These are phyloP conservation scores for Penicillium paradoxum DNA, from an alignment of 495 filamentous ascomycete genomes.

Conservation along the genomic window DNA sequence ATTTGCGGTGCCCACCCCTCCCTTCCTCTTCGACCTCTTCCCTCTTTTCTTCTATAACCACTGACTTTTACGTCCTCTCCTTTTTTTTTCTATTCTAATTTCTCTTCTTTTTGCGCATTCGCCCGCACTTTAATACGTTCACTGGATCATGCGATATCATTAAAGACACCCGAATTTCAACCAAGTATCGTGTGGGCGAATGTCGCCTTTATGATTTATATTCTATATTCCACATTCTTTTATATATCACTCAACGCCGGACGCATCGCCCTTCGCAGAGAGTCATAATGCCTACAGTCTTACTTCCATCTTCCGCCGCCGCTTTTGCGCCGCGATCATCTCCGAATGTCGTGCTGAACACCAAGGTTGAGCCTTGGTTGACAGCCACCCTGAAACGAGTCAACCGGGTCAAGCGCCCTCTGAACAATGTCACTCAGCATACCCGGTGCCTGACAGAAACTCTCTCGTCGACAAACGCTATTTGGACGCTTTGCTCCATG, in stretches of 20 bases:
- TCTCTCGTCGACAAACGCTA: conserved; percentile 82
- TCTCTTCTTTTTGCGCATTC: conserved; percentile 44
- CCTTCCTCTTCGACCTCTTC: conserved; percentile 18
- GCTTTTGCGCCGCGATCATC: conserved; percentile 93
- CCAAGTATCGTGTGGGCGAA: conserved; percentile 40
- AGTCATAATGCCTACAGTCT: conserved; percentile 78
- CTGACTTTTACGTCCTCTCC: conserved; percentile 39
- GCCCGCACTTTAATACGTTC: conserved; percentile 43
- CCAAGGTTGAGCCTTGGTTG: conserved; percentile 96
- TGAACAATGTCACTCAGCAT: conserved; percentile 97
- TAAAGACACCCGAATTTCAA: conserved; percentile 4
- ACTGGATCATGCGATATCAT: conserved; percentile 22
- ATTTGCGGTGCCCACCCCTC: conserved; percentile 4
- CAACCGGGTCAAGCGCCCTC: conserved; percentile 92
- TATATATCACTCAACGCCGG: conserved; percentile 24
- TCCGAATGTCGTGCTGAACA: conserved; percentile 91
- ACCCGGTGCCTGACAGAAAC: conserved; percentile 95
- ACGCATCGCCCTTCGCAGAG: conserved; percentile 29
- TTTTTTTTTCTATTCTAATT: conserved; percentile 51
- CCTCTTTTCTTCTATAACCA: conserved; percentile 27
- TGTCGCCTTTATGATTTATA: conserved; percentile 40
- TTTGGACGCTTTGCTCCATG: conserved; percentile 92
- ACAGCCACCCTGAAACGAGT: conserved; percentile 95
- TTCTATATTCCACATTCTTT: conserved; percentile 30
- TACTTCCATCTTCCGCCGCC: conserved; percentile 91